Percentiles rank a stretch among this genome's conserved stretches.
Evolutionary conservation across 768 basidiomycete genomes (phyloP).

Genomic region (Terana coerulea): DNA sequence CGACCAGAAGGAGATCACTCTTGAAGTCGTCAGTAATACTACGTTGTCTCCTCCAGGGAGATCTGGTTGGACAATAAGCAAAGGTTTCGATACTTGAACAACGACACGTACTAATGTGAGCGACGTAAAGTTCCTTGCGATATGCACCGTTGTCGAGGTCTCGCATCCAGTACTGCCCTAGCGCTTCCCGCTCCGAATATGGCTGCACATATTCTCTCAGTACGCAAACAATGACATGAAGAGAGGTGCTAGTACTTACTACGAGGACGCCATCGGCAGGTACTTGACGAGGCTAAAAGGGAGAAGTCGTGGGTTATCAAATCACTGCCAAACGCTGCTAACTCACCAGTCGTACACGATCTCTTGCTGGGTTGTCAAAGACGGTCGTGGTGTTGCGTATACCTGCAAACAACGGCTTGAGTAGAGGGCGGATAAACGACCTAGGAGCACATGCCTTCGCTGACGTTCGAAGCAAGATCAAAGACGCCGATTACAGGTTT

Average conservation of each 20-base stretch:
- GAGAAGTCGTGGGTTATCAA: constrained; percentile 8
- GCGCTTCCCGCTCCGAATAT: constrained; percentile 84
- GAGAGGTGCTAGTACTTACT: constrained; percentile 42
- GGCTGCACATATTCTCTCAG: constrained; percentile 52
- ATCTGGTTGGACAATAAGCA: constrained; percentile 38
- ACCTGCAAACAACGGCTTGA: constrained; percentile 40
- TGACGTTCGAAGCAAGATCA: constrained; percentile 91
- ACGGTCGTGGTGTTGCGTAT: constrained; percentile 99
- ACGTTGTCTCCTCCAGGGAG: constrained; percentile 77
- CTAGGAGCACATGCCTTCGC: constrained; percentile 58
- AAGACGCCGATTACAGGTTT: constrained; percentile 97
- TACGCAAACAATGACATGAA: background rate
- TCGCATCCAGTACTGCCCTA: constrained; percentile 96
- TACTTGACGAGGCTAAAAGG: constrained; percentile 71
- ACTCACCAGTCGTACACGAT: constrained; percentile 77
- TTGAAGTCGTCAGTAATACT: constrained; percentile 71
- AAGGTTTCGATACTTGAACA: background rate
- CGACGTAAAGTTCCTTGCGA: constrained; percentile 82
- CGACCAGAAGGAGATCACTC: constrained; percentile 82
- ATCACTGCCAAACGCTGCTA: background rate
- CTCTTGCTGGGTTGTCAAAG: constrained; percentile 88
- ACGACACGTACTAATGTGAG: constrained; percentile 72
- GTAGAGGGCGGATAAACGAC: constrained; percentile 1
- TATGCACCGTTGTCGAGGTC: constrained; percentile 89
- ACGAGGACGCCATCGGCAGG: constrained; percentile 84